phyloP scores from a whole-genome alignment of 495 filamentous ascomycete species.

The Daldinia concentrica region DNA sequence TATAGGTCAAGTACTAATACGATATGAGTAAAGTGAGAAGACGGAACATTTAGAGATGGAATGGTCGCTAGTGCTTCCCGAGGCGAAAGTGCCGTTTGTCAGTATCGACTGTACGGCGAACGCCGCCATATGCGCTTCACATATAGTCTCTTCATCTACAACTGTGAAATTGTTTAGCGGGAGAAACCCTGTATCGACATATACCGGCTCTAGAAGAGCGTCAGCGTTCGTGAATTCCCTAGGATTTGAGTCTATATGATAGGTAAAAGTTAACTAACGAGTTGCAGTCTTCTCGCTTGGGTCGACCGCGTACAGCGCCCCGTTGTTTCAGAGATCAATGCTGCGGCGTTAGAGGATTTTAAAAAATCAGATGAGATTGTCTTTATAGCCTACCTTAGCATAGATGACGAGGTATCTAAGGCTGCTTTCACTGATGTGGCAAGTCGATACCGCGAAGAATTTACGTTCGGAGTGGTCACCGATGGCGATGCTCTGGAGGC shows the following conservation, averaged over 20 bases:
- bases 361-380: slow-evolving; percentile 50
- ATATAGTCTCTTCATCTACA: slow-evolving; percentile 45
- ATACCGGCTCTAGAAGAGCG: slow-evolving; percentile 46
- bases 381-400: slow-evolving; percentile 51
- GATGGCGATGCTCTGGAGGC: slow-evolving; percentile 33
- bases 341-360: slow-evolving; percentile 42
- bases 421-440: slow-evolving; percentile 45
- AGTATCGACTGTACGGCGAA: slow-evolving; percentile 53
- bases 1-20: background rate
- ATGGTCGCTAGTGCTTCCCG: slow-evolving; percentile 12
- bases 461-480: slow-evolving; percentile 49
- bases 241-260: background rate
- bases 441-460: slow-evolving; percentile 46
- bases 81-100: slow-evolving; percentile 37
- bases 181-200: slow-evolving; percentile 26
- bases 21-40: slow-evolving; percentile 10
- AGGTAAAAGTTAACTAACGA: slow-evolving; percentile 13
- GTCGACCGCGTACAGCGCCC: slow-evolving; percentile 45
- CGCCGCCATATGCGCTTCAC: slow-evolving; percentile 39
- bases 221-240: slow-evolving; percentile 42
- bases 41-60: slow-evolving; percentile 20
- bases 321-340: slow-evolving; percentile 38
- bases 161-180: slow-evolving; percentile 42
- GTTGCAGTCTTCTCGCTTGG: slow-evolving; percentile 48
- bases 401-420: slow-evolving; percentile 22